Conservation (phyloP, 2,329 filamentous ascomycete genomes). For the Aspergillus caelatus region DNA sequence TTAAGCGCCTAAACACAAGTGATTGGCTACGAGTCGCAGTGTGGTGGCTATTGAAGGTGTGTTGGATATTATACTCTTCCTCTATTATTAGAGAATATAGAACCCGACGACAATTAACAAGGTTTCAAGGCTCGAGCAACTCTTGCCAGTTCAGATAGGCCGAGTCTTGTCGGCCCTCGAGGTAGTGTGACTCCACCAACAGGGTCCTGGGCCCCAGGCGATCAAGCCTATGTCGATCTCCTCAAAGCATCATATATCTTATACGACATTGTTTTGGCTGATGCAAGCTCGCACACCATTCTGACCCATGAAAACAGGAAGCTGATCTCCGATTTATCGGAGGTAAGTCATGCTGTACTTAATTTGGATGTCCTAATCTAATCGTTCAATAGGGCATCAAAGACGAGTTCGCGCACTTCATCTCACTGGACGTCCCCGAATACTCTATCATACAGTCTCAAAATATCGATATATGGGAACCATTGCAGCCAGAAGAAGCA, state of each 20-base stretch:
- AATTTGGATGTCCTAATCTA: background rate
- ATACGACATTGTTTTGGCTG: slow-evolving; percentile 33
- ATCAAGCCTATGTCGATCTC: slow-evolving; percentile 36
- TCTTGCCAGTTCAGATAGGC: slow-evolving; percentile 26
- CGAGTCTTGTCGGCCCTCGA: slow-evolving; percentile 21
- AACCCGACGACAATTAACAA: slow-evolving; percentile 2
- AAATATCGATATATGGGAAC: slow-evolving; percentile 33
- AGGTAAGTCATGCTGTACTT: slow-evolving; percentile 19
- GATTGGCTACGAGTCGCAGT: slow-evolving; percentile 36
- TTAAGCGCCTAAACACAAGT: slow-evolving; percentile 26
- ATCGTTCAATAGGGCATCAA: slow-evolving; percentile 25
- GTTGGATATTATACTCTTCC: background rate
- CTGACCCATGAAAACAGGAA: slow-evolving; percentile 34
- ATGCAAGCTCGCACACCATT: slow-evolving; percentile 23
- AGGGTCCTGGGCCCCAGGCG: slow-evolving; percentile 22
- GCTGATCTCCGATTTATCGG: slow-evolving; percentile 33
- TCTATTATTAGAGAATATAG: background rate
- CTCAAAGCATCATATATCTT: slow-evolving; percentile 37
- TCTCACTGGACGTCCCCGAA: slow-evolving; percentile 29
- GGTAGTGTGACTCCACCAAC: slow-evolving; percentile 28
- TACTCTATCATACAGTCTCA: slow-evolving; percentile 24
- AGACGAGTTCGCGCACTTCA: slow-evolving; percentile 31
- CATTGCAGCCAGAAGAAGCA: slow-evolving; percentile 32
- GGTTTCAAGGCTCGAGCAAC: slow-evolving; percentile 23
- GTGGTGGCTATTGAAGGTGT: slow-evolving; percentile 37